Conservation (phyloP, 805 yeast species). For the Maudiozyma barnettii region DNA sequence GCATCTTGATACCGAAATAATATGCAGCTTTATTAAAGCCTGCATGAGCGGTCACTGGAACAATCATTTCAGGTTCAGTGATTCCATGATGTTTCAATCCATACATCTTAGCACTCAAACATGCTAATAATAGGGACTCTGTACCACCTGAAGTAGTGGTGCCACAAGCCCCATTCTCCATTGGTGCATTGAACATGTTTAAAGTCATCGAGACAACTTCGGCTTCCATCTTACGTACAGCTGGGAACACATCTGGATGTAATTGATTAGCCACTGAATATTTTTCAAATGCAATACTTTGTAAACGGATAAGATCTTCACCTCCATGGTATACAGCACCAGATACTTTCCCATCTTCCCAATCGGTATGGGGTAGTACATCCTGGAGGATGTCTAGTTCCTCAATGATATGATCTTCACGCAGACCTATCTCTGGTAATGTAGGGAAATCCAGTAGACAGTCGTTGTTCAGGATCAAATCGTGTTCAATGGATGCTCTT, state of each 20-base stretch:
- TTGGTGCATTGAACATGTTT: constrained; percentile 71
- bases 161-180: constrained; percentile 51
- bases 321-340: constrained; percentile 99
- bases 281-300: constrained; percentile 63
- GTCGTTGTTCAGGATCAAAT: constrained; percentile 47
- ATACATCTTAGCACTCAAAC: constrained; percentile 77
- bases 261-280: constrained; percentile 87
- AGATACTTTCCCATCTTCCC: constrained; percentile 79
- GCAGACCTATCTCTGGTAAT: constrained; percentile 55
- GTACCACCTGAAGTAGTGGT: constrained; percentile 92
- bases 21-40: constrained; percentile 89
- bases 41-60: constrained; percentile 88
- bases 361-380: constrained; percentile 54
- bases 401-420: constrained; percentile 35
- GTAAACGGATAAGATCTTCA: constrained; percentile 59
- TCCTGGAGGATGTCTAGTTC: constrained; percentile 42
- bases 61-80: constrained; percentile 71
- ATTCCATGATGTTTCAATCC: constrained; percentile 53
- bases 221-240: constrained; percentile 90
- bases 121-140: constrained; percentile 78
- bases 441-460: constrained; percentile 34
- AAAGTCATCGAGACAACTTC: constrained; percentile 91
- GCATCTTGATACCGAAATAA: constrained; percentile 79
- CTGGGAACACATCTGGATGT: constrained; percentile 96
- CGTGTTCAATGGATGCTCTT: constrained; percentile 41